phyloP scores from a whole-genome alignment of 2,329 filamentous ascomycete genomes.

The Aspergillus intermedius region DNA sequence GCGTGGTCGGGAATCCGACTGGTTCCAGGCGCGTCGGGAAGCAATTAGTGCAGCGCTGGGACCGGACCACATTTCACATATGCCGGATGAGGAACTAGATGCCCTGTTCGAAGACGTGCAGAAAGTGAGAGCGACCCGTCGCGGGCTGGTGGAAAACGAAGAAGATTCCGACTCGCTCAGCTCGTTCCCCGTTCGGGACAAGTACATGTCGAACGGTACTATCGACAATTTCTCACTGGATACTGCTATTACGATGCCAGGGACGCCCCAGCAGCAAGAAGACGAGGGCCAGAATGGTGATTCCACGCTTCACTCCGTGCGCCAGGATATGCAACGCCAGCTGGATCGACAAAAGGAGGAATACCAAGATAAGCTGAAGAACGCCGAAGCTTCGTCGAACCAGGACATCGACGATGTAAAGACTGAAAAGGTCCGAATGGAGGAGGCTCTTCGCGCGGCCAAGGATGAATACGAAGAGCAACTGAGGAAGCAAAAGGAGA shows the following conservation, averaged over 20 bases:
- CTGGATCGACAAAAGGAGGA: slow-evolving; percentile 79
- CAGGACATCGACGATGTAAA: slow-evolving; percentile 76
- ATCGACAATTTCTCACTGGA: slow-evolving; percentile 95
- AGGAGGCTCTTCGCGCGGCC: slow-evolving; percentile 66
- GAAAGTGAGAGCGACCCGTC: slow-evolving; percentile 74
- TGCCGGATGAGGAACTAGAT: slow-evolving; percentile 92
- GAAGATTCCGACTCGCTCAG: slow-evolving; percentile 86
- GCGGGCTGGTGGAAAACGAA: slow-evolving; percentile 55
- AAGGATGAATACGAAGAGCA: slow-evolving; percentile 88
- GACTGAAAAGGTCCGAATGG: slow-evolving; percentile 78
- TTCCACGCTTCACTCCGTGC: slow-evolving; percentile 64
- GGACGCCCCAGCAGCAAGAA: slow-evolving; percentile 69
- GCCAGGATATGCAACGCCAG: slow-evolving; percentile 76
- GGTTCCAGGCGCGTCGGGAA: slow-evolving; percentile 87
- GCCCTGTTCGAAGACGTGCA: slow-evolving; percentile 91
- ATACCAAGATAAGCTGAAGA: slow-evolving; percentile 69
- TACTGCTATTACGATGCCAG: slow-evolving; percentile 88
- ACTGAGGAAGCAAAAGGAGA: slow-evolving; percentile 72
- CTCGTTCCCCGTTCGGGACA: slow-evolving; percentile 83
- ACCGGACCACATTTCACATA: slow-evolving; percentile 77
- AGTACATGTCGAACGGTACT: slow-evolving; percentile 91
- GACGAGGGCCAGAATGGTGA: slow-evolving; percentile 51
- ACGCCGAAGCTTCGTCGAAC: slow-evolving; percentile 62
- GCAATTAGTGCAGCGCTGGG: slow-evolving; percentile 88
- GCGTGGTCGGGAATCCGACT: slow-evolving; percentile 74